These are phyloP conservation scores for Vanrija sp. DNA, from an alignment of 1,284 basidiomycete genomes.

Conservation along the genomic window DNA sequence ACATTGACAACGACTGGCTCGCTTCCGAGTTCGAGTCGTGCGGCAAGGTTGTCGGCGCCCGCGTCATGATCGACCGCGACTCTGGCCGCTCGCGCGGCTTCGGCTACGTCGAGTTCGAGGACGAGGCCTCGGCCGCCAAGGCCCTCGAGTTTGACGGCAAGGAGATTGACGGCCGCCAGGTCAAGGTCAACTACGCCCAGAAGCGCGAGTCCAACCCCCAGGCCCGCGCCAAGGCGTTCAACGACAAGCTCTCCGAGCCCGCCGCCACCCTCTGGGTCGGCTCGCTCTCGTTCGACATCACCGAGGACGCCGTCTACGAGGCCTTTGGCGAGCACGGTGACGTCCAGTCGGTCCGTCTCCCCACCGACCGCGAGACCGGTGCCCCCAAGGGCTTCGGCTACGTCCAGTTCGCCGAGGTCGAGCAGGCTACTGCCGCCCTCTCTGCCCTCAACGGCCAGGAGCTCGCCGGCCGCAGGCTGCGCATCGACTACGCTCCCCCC, in stretches of 20 bases:
- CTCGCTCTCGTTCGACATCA: conserved; percentile 75
- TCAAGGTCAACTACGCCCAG: conserved; percentile 77
- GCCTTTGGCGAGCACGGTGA: conserved; percentile 86
- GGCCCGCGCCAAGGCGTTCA: conserved; percentile 71
- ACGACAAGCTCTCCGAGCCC: conserved; percentile 66
- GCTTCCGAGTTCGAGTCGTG: conserved; percentile 82
- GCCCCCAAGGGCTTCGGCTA: conserved; percentile 95
- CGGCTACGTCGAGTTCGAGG: conserved; percentile 86
- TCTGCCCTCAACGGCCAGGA: conserved; percentile 66
- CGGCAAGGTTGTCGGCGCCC: conserved; percentile 81
- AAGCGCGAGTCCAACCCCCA: conserved; percentile 59
- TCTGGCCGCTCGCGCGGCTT: conserved; percentile 85
- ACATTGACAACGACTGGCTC: conserved; percentile 95
- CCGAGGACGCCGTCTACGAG: conserved; percentile 86
- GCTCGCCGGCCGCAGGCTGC: conserved; percentile 74
- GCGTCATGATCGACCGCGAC: conserved; percentile 86
- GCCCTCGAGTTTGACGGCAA: conserved; percentile 70
- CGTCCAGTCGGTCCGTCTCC: conserved; percentile 82
- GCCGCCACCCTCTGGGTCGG: conserved; percentile 83
- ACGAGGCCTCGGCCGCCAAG: conserved; percentile 63
- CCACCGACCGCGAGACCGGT: conserved; percentile 88
- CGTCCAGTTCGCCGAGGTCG: conserved; percentile 83
- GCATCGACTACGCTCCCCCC: conserved; percentile 88
- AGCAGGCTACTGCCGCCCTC: conserved; percentile 76
- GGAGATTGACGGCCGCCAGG: conserved; percentile 85